Evolutionary conservation across 2,329 filamentous ascomycete genomes (phyloP).

Genomic region (Colletotrichum sp.): DNA sequence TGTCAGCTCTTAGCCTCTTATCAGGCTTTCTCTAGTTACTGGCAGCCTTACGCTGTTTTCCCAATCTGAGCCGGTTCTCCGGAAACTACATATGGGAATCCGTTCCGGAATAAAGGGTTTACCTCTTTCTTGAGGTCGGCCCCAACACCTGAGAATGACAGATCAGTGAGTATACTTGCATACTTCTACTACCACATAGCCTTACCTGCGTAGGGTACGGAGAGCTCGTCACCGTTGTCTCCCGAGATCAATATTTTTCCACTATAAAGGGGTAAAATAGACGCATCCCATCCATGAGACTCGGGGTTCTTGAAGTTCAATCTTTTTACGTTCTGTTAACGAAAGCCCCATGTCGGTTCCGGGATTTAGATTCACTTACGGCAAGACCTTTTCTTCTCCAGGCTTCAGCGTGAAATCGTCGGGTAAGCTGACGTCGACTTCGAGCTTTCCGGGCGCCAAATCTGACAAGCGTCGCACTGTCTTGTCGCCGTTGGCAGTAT

Average conservation of each 20-base stretch:
- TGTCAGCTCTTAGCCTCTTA: not conserved
- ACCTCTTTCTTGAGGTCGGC: conserved; percentile 26
- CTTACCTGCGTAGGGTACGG: conserved; percentile 36
- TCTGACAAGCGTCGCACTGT: not conserved
- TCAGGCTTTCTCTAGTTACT: not conserved
- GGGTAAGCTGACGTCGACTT: conserved; percentile 21
- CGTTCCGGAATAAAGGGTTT: conserved; percentile 9
- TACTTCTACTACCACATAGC: rapidly evolving
- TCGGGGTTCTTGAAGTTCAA: conserved; percentile 32
- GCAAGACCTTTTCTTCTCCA: conserved; percentile 26
- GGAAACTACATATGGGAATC: not conserved
- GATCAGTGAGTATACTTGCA: not conserved
- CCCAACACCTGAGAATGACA: conserved; percentile 17
- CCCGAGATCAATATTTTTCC: conserved; percentile 35
- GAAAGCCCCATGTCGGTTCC: not conserved
- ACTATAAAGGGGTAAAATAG: conserved; percentile 35
- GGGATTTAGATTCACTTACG: not conserved
- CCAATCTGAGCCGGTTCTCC: not conserved
- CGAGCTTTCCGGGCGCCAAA: conserved; percentile 21
- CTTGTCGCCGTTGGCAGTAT: not conserved
- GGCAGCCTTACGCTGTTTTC: not conserved
- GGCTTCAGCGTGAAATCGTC: conserved; percentile 26
- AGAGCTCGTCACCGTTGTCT: conserved; percentile 35
- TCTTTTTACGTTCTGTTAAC: not conserved
- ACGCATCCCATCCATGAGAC: conserved; percentile 27